Evolutionary conservation across 148 eudicot genomes (phyloP), one percentile per base, ranked within the genome.

Genomic region (Oxyria digyna): DNA sequence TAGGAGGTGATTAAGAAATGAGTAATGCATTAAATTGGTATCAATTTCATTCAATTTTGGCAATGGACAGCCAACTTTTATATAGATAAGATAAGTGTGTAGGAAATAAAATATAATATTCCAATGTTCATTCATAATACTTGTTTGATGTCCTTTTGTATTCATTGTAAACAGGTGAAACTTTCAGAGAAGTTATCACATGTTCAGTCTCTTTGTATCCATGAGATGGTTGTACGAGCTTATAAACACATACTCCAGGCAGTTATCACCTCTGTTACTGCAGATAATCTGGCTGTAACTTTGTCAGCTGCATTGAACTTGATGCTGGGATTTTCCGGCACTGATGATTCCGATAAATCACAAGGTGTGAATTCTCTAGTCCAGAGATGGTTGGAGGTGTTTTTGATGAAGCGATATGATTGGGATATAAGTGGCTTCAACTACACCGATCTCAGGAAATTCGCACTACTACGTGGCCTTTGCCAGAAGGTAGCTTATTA

Each of bases 141-240:
- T n/a, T 68, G 35, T 42, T 59, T 63, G 32, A 41, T 52, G 33
- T 4, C 21, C 8, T 68, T 21, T 50, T 57, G 8, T 32, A 57
- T 27, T 57, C 78, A 70, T 43, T 52, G 72, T 82, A 68, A 59
- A 67, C 88, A 95, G 99, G 97, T 95, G 77, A 91, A 91, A 76
- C 84, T 95, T 73, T 91, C 99, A 40, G 99, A 91, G 29, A 95
- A 95, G 77, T 73, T 95, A 68, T 95, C 99, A 59, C 99, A 95
- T 73, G 99, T 95, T 75, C 99, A 95, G 74, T 91, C 99, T 73
- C 89, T 95, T 57, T 95, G 99, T 78, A 84, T 95, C 62, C 99
- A 95, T 75, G 99, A 95, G 89, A 95, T 95, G 99, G 85, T 91
- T 74, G 94, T 91, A 71, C 97, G 99, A 76, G 99, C 99, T 72